A percentile compares a stretch with the other conserved stretches of the same genome.
phyloP scores from a whole-genome alignment of 176 grass and related monocot species.

The Tillandsia fasciculata region DNA sequence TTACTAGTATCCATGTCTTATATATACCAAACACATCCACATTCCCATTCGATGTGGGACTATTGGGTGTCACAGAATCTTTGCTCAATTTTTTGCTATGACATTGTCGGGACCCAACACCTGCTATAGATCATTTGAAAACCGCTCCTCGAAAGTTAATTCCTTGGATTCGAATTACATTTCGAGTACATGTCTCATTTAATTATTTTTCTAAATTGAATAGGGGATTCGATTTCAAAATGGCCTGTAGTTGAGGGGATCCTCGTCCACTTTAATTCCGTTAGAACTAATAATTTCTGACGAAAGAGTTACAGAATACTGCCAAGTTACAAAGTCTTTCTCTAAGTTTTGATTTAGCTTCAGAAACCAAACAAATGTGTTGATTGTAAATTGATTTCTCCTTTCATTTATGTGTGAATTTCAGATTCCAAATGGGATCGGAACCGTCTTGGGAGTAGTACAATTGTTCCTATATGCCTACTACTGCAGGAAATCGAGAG shows the following conservation, averaged over 20 bases:
- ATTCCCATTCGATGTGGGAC: too few species aligned
- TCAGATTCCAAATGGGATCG: constrained; percentile 88
- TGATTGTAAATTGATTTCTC: neutral
- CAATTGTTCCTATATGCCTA: constrained; percentile 79
- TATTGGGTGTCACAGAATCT: neutral
- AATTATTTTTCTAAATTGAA: too few species aligned
- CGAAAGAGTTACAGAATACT: neutral
- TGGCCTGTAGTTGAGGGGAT: neutral
- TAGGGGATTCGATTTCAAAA: too few species aligned
- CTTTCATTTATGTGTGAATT: constrained; percentile 24
- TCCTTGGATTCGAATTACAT: too few species aligned
- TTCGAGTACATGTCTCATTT: neutral
- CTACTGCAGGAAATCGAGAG: constrained; percentile 43
- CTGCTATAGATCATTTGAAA: too few species aligned
- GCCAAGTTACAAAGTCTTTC: too few species aligned
- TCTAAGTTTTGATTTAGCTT: too few species aligned
- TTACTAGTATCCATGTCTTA: too few species aligned
- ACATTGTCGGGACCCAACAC: too few species aligned
- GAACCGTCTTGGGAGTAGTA: constrained; percentile 50
- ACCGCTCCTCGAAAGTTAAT: too few species aligned
- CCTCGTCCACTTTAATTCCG: too few species aligned
- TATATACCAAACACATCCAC: too few species aligned
- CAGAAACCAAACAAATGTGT: neutral
- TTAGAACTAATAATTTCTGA: neutral
- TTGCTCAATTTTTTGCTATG: neutral